phyloP scores from a whole-genome alignment of 2,329 filamentous ascomycete genomes.

The Alternaria metachromatica region DNA sequence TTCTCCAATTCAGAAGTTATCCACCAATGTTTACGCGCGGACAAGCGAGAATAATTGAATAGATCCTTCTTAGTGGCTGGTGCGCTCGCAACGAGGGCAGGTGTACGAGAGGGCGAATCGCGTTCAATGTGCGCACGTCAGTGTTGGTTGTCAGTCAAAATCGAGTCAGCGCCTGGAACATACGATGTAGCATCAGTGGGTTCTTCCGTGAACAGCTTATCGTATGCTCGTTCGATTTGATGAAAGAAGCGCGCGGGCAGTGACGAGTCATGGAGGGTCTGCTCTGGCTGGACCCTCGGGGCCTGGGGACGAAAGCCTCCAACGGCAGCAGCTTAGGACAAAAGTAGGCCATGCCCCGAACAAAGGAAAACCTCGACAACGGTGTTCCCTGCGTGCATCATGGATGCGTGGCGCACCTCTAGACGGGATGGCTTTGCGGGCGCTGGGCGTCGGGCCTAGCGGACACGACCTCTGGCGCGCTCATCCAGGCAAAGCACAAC shows the following conservation, averaged over 20 bases:
- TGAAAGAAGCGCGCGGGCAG: conserved; percentile 29
- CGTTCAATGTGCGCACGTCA: conserved; percentile 4
- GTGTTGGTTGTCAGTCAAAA: conserved; percentile 8
- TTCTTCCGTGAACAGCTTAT: conserved; percentile 9
- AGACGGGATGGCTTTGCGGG: conserved; percentile 44
- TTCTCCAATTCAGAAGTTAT: conserved; percentile 22
- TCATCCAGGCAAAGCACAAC: conserved; percentile 35
- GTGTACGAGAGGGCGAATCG: conserved; percentile 9
- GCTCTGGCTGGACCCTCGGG: conserved; percentile 7
- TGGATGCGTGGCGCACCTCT: conserved; percentile 37
- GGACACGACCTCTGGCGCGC: conserved; percentile 38
- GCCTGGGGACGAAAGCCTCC: conserved; percentile 7
- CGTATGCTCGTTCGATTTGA: conserved; percentile 1
- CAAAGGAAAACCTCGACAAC: conserved; percentile 19
- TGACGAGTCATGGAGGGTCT: conserved; percentile 14
- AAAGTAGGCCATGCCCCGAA: conserved; percentile 14
- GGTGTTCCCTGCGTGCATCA: conserved; percentile 36
- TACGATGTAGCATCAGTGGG: background rate
- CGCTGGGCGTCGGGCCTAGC: conserved; percentile 41
- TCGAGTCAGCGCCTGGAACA: conserved; percentile 3
- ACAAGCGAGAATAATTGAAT: conserved; percentile 19
- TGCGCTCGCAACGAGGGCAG: conserved; percentile 15
- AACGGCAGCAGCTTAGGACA: conserved; percentile 20
- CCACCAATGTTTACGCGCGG: conserved; percentile 21
- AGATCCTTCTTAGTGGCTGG: conserved; percentile 2